Percentiles rank a stretch among this genome's conserved stretches.
These are phyloP conservation scores for Neurospora sp. DNA, from an alignment of 495 filamentous ascomycete species.

Conservation along the genomic window DNA sequence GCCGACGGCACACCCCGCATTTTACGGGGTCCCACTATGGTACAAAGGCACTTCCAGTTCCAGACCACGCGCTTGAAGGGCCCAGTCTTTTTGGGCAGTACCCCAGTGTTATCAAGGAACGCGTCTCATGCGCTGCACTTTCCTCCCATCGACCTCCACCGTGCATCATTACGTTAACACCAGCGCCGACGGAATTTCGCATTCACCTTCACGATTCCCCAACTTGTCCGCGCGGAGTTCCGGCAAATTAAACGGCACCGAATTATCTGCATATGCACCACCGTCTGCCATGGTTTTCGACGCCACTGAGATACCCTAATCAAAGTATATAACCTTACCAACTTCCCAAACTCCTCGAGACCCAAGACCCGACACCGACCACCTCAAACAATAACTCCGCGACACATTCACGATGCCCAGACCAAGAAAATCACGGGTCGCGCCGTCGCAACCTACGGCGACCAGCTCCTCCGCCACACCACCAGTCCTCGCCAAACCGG, in stretches of 20 bases:
- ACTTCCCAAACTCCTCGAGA: background rate
- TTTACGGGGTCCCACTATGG: background rate
- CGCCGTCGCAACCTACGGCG: conserved; percentile 18
- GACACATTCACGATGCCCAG: conserved; percentile 28
- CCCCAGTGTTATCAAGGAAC: background rate
- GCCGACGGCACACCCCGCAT: background rate
- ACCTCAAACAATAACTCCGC: background rate
- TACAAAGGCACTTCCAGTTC: background rate
- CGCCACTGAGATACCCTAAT: background rate
- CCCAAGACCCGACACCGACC: background rate
- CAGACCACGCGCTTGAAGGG: background rate
- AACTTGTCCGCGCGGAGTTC: background rate
- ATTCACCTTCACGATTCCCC: background rate
- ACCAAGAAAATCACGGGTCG: conserved; percentile 30
- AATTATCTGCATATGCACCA: background rate
- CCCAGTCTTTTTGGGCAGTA: background rate
- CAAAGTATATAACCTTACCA: background rate
- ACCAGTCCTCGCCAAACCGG: conserved; percentile 1
- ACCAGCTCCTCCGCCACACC: conserved; percentile 11
- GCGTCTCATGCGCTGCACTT: background rate
- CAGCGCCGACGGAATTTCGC: background rate
- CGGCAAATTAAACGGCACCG: background rate
- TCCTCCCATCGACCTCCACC: background rate
- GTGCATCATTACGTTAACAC: background rate
- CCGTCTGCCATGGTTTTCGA: background rate